Evolutionary conservation across 345 rosid species (phyloP).

Genomic region (Mangifera indica): DNA sequence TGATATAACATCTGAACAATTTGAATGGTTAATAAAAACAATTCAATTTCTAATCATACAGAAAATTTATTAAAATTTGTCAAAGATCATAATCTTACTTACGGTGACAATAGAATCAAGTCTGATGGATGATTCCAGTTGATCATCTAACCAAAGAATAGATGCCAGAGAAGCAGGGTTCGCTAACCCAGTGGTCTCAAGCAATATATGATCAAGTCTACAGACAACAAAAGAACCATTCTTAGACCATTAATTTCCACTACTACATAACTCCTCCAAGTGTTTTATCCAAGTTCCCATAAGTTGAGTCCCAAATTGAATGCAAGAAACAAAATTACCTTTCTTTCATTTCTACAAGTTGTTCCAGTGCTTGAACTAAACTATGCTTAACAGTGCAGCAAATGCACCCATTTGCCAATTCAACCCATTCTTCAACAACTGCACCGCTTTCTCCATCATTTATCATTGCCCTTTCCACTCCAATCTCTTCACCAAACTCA

Average conservation of each 20-base stretch:
- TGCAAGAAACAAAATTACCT: slow-evolving; percentile 35
- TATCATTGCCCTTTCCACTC: slow-evolving; percentile 96
- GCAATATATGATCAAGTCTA: slow-evolving; percentile 88
- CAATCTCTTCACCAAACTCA: slow-evolving; percentile 96
- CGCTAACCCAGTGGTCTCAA: slow-evolving; percentile 98
- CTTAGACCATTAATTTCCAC: slow-evolving; percentile 4
- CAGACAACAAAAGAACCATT: slow-evolving; percentile 16
- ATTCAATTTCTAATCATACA: slow-evolving; percentile 1
- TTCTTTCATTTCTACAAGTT: slow-evolving; percentile 78
- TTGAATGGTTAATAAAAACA: not conserved
- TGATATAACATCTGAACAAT: not conserved
- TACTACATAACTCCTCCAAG: not conserved
- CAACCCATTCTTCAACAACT: slow-evolving; percentile 94
- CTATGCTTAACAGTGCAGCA: slow-evolving; percentile 96
- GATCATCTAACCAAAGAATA: slow-evolving; percentile 95
- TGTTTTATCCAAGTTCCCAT: not conserved
- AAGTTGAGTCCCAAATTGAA: not conserved
- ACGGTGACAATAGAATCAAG: slow-evolving; percentile 91
- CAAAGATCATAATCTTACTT: slow-evolving; percentile 23
- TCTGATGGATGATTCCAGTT: slow-evolving; percentile 81
- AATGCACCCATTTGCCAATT: slow-evolving; percentile 86
- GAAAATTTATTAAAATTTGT: not conserved
- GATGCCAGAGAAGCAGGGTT: slow-evolving; percentile 96
- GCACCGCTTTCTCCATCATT: slow-evolving; percentile 88
- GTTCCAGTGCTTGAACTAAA: slow-evolving; percentile 91